phyloP scores from a whole-genome alignment of 2,329 filamentous ascomycete genomes.

The Apiospora sp. region DNA sequence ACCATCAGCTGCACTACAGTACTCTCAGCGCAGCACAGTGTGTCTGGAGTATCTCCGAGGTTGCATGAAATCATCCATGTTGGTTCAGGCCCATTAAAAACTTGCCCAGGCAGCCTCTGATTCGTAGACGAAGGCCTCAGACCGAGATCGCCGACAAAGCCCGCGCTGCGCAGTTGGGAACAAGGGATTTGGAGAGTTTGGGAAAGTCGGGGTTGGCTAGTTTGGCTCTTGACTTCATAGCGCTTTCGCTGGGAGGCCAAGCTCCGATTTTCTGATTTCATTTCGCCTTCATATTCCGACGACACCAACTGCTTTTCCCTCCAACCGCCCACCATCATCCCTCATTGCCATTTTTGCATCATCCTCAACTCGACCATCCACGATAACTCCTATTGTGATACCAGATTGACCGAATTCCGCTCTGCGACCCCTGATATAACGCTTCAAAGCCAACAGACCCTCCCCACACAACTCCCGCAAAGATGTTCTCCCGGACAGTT shows the following conservation, averaged over 20 bases:
- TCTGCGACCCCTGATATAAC: conserved; percentile 31
- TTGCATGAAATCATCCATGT: conserved; percentile 18
- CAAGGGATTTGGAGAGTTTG: conserved; percentile 14
- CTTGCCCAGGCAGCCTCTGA: conserved; percentile 35
- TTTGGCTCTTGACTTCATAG: conserved; percentile 21
- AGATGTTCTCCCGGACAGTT: conserved; percentile 32
- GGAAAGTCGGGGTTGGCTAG: conserved; percentile 21
- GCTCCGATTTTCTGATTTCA: conserved; percentile 26
- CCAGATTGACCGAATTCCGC: neutral
- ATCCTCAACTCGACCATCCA: conserved; percentile 33
- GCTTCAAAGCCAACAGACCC: neutral
- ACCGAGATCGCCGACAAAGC: conserved; percentile 46
- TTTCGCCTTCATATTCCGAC: conserved; percentile 17
- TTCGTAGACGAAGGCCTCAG: conserved; percentile 37
- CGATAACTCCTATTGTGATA: conserved; percentile 42
- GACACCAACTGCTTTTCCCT: conserved; percentile 22
- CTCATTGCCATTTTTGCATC: conserved; percentile 6
- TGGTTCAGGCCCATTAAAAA: conserved; percentile 22
- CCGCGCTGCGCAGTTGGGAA: conserved; percentile 30
- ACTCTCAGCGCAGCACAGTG: neutral
- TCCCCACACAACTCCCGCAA: conserved; percentile 14
- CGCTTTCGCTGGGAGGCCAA: conserved; percentile 20
- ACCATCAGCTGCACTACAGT: neutral
- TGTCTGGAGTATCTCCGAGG: conserved; percentile 32
- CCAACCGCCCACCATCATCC: neutral